phyloP scores from a whole-genome alignment of 768 basidiomycete species.

The Mycena pura region DNA sequence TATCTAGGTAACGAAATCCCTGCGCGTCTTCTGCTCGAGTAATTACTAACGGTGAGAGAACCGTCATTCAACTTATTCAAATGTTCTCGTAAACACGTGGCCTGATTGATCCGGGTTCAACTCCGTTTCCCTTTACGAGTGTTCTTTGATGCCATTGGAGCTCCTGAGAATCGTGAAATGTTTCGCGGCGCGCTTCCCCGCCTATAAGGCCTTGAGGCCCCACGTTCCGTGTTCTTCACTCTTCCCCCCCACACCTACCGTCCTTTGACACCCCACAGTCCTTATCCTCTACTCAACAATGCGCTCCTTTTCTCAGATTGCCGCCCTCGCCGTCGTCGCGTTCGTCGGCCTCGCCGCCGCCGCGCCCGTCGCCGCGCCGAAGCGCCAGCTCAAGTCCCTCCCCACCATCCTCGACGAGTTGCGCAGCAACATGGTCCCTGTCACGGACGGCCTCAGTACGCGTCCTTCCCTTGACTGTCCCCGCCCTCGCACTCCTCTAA shows the following conservation, averaged over 20 bases:
- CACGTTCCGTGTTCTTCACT: too few species aligned
- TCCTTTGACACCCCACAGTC: conserved; percentile 22
- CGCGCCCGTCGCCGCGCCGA: conserved; percentile 5
- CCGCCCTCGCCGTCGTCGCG: conserved; percentile 17
- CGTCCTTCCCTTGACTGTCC: neutral
- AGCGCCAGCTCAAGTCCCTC: conserved; percentile 9
- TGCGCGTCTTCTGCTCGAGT: too few species aligned
- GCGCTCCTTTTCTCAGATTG: conserved; percentile 22
- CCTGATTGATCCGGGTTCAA: too few species aligned
- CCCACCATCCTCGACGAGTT: conserved; percentile 17
- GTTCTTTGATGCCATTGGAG: too few species aligned
- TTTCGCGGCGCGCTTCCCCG: too few species aligned
- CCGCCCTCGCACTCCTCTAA: neutral
- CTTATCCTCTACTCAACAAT: conserved; percentile 24
- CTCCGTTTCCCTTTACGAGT: too few species aligned
- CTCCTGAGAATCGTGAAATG: too few species aligned
- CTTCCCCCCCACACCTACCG: conserved; percentile 3
- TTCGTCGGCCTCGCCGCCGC: conserved; percentile 18
- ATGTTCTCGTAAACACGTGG: too few species aligned
- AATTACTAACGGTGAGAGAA: too few species aligned
- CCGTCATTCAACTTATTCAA: too few species aligned
- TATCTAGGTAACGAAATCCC: too few species aligned
- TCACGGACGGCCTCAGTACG: conserved; percentile 17
- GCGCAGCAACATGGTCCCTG: conserved; percentile 3
- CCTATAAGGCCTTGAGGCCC: too few species aligned